Conservation (phyloP, 345 rosid species). For the Lumnitzera littorea region DNA sequence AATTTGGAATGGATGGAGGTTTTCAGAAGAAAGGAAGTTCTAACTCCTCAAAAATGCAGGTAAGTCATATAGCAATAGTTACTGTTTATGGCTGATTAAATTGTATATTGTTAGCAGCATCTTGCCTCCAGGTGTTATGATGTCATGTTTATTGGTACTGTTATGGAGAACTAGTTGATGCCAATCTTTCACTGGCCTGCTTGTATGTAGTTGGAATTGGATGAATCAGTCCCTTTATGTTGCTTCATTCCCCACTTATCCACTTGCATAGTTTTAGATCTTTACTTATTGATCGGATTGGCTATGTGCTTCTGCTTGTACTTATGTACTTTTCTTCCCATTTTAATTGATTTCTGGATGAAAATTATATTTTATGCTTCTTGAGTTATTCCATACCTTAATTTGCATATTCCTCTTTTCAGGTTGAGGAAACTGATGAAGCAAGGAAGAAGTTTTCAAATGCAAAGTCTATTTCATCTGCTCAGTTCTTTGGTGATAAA, state of each 20-base stretch:
- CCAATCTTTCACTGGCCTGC: too few relatives aligned
- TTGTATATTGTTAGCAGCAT: too few relatives aligned
- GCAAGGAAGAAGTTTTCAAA: slow-evolving; percentile 94
- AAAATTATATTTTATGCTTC: neutral
- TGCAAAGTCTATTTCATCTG: slow-evolving; percentile 94
- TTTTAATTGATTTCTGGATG: too few relatives aligned
- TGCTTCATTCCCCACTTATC: too few relatives aligned
- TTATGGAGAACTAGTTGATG: too few relatives aligned
- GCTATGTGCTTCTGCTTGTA: neutral
- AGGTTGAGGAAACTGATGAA: slow-evolving; percentile 91
- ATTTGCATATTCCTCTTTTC: slow-evolving; percentile 14
- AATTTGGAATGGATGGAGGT: slow-evolving; percentile 78
- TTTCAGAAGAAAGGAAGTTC: slow-evolving; percentile 56
- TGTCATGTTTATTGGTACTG: too few relatives aligned
- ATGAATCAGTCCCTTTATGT: too few relatives aligned
- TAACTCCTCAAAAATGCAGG: slow-evolving; percentile 64
- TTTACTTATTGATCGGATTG: neutral
- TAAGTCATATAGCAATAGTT: slow-evolving; percentile 13
- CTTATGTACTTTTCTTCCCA: neutral
- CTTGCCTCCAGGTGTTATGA: too few relatives aligned
- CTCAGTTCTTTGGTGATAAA: slow-evolving; percentile 85
- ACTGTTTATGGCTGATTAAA: neutral
- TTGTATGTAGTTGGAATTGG: too few relatives aligned
- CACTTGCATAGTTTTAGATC: neutral
- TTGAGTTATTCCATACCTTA: neutral